Conservation (phyloP, 495 filamentous ascomycete species). For the Neurospora intermedia region DNA sequence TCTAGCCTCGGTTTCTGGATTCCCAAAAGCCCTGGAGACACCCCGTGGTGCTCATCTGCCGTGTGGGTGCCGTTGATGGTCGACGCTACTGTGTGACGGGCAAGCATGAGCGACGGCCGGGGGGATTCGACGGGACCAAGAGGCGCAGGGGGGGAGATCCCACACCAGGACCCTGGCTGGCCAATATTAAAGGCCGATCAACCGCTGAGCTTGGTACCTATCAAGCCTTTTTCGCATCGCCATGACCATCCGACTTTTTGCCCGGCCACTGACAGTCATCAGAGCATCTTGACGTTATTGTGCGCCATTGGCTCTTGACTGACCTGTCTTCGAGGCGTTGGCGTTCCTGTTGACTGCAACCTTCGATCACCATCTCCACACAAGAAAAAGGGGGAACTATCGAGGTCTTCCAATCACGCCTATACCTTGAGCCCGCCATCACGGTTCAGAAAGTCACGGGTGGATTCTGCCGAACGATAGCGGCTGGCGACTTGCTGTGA, state of each 20-base stretch:
- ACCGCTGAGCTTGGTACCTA: conserved; percentile 27
- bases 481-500: background rate
- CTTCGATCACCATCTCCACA: background rate
- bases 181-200: conserved; percentile 40
- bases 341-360: background rate
- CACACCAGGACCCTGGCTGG: conserved; percentile 14
- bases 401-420: background rate
- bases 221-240: conserved; percentile 13
- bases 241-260: background rate
- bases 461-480: background rate
- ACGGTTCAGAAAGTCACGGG: background rate
- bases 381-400: background rate
- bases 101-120: conserved; percentile 2
- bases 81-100: conserved; percentile 7
- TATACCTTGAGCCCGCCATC: background rate
- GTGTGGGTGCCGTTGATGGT: background rate
- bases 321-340: background rate
- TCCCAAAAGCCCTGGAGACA: background rate
- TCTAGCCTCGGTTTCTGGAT: background rate
- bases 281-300: background rate
- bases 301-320: background rate
- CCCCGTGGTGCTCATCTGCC: background rate
- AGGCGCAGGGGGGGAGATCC: conserved; percentile 12
- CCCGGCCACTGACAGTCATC: background rate
- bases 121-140: conserved; percentile 1